Base-by-base conservation (phyloP, 2,329 filamentous ascomycete species). In the Aspergillus texensis region DNA sequence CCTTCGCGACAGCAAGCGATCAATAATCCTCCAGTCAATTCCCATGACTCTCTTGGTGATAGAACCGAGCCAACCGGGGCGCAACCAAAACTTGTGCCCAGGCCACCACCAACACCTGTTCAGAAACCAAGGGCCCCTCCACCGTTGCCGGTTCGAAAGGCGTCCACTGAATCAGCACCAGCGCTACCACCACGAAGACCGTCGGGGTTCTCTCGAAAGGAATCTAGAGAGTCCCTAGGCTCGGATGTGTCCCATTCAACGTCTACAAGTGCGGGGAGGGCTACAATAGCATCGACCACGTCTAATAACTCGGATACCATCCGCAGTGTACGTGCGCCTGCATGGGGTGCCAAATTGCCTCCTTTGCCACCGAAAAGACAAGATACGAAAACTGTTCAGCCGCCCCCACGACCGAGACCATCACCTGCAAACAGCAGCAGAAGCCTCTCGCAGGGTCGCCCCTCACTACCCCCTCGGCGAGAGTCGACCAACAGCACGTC, bases 291-390 rank as follows among this genome's bases (percentile, higher is more conserved):
- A 55, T 72, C 72, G 62, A 73, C 70, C 41, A 71, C 73, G 36
- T 74, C 72, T 62, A 57, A 73, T 30, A 69, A 75, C 26, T 68
- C 74, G 61, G 66, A 69, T 43, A 68, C 74, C 28, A 74, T 76
- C 62, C 76, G 79, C n/a, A 61, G 46, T 50, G 75, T 85, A 55
- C 82, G 82, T 69, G 84, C 86, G 6, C 87, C 87, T 11, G 82
- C 83, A 54, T 89, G 83, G 76, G 85, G 86, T 56, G 74, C 81
- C 16, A 80, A 82, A 43, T 74, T 88, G 11, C 87, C 87, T 58
- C 78, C 82, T 34, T 76, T 88, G 41, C 86, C 85, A 56, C 81
- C 83, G 1, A 86, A 83, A 68, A 75, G 77, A 59, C 74, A 72
- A 62, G 71, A 77, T 62, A 65, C 62, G 4, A 62, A 66, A n/a